These are phyloP conservation scores for Talaromyces proteolyticus DNA, from an alignment of 495 filamentous ascomycete genomes.

Conservation along the genomic window DNA sequence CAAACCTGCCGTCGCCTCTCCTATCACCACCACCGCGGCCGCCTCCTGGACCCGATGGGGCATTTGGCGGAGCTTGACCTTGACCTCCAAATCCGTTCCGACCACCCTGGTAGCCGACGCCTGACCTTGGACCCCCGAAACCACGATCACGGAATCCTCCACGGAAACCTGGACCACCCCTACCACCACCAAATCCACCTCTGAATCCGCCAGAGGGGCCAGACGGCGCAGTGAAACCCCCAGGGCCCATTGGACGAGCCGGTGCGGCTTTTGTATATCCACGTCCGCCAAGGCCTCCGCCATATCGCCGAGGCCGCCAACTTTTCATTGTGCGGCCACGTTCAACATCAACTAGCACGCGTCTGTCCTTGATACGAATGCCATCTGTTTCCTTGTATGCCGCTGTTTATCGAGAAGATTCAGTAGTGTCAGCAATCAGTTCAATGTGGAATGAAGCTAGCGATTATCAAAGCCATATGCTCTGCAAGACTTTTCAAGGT, in stretches of 20 bases:
- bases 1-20: conserved; percentile 38
- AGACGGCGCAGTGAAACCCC: conserved; percentile 50
- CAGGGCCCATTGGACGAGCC: conserved; percentile 59
- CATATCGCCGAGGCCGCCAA: conserved; percentile 89
- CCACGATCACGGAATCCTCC: conserved; percentile 62
- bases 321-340: conserved; percentile 90
- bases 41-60: conserved; percentile 73
- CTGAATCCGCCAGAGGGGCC: conserved; percentile 69
- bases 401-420: conserved; percentile 37
- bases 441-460: conserved; percentile 15
- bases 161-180: conserved; percentile 42
- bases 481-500: too few species aligned
- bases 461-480: too few species aligned
- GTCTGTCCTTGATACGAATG: conserved; percentile 85
- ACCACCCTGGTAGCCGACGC: conserved; percentile 56
- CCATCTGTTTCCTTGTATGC: conserved; percentile 87
- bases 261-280: conserved; percentile 84
- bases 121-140: conserved; percentile 50
- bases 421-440: conserved; percentile 20
- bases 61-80: conserved; percentile 65
- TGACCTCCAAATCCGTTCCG: conserved; percentile 54
- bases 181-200: conserved; percentile 48
- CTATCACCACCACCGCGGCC: conserved; percentile 46
- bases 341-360: conserved; percentile 92
- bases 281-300: conserved; percentile 87